These are phyloP conservation scores for Penstemon eatonii DNA, from an alignment of 257 asterid species.

Conservation along the genomic window DNA sequence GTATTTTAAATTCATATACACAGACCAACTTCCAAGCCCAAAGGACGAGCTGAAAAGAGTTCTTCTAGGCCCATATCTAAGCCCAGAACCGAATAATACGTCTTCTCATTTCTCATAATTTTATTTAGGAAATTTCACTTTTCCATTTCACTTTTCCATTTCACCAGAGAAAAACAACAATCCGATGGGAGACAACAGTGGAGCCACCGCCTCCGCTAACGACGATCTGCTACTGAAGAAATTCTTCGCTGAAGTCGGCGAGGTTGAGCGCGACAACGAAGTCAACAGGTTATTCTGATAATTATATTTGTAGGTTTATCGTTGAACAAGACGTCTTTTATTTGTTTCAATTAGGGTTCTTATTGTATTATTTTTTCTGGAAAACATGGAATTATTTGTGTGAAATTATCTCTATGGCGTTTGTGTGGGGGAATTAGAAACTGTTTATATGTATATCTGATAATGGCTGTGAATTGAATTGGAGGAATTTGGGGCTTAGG, in stretches of 20 bases:
- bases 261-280: slow-evolving; percentile 97
- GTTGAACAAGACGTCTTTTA: neutral
- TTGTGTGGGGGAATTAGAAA: neutral
- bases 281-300: slow-evolving; percentile 59
- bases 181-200: slow-evolving; percentile 70
- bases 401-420: neutral
- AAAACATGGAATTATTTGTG: neutral
- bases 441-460: slow-evolving; percentile 19
- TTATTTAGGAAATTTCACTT: no score
- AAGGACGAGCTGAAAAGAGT: no score
- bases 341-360: slow-evolving; percentile 14
- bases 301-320: slow-evolving; percentile 24
- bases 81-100: no score
- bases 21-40: no score
- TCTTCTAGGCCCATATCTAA: no score
- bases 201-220: slow-evolving; percentile 42
- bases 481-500: neutral
- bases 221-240: slow-evolving; percentile 81
- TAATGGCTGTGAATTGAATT: slow-evolving; percentile 13
- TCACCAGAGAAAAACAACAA: neutral
- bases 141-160: no score
- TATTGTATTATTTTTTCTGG: slow-evolving; percentile 10
- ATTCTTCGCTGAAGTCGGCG: slow-evolving; percentile 94
- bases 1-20: no score
- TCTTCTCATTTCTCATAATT: no score